Percentiles rank a stretch among this genome's conserved stretches.
These are phyloP conservation scores for Spathaspora boniae DNA, from an alignment of 805 yeast species.

Conservation along the genomic window DNA sequence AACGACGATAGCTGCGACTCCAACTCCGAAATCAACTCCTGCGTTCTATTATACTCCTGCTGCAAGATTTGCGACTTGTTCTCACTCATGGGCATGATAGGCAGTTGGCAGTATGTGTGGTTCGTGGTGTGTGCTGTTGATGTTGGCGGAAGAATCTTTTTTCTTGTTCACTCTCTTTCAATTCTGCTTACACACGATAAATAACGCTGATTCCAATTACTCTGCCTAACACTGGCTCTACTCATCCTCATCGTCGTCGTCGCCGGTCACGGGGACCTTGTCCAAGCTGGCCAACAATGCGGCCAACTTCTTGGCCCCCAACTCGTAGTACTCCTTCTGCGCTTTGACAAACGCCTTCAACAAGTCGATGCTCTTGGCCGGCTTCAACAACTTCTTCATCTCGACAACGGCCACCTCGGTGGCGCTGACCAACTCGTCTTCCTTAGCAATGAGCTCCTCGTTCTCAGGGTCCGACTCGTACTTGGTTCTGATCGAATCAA, in stretches of 20 bases:
- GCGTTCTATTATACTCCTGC: conserved; percentile 37
- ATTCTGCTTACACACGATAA: not conserved
- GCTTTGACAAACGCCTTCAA: conserved; percentile 65
- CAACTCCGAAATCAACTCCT: conserved; percentile 35
- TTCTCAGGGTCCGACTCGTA: conserved; percentile 44
- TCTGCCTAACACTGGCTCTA: not conserved
- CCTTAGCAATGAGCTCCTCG: conserved; percentile 53
- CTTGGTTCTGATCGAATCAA: conserved; percentile 65
- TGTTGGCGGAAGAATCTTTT: not conserved
- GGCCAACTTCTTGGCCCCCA: conserved; percentile 32
- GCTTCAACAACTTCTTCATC: conserved; percentile 69
- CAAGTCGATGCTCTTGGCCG: conserved; percentile 60
- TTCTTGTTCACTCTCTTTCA: conserved; percentile 1
- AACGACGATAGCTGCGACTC: conserved; percentile 36
- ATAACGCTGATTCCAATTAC: not conserved
- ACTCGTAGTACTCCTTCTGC: conserved; percentile 54
- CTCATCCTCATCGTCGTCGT: conserved; percentile 25
- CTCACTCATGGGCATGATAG: too few species aligned
- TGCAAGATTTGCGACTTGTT: conserved; percentile 40
- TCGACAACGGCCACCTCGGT: conserved; percentile 75
- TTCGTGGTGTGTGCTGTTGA: not conserved
- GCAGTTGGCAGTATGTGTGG: conserved; percentile 8
- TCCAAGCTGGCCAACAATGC: conserved; percentile 28
- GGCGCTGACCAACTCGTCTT: conserved; percentile 77
- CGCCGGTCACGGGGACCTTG: conserved; percentile 33